Conservation (phyloP, 192 early-diverging fungal genomes). For the Hyaloraphidium curvatum region DNA sequence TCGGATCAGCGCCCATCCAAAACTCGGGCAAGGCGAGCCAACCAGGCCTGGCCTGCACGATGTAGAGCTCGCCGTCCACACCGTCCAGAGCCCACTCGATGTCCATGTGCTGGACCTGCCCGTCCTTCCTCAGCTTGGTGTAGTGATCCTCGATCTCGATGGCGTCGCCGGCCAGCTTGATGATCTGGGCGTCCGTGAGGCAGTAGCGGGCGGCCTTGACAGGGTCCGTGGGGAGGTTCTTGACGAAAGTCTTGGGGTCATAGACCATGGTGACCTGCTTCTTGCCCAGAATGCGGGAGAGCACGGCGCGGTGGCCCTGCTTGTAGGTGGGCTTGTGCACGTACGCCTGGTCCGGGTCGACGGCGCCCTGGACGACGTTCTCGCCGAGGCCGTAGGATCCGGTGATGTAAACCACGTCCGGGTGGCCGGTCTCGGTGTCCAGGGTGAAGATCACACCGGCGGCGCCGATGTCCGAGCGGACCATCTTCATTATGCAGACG, state of each 20-base stretch:
- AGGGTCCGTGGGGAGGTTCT: background rate
- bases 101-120: background rate
- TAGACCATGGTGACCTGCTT: constrained; percentile 2
- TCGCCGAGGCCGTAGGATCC: constrained; percentile 28
- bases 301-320: background rate
- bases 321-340: background rate
- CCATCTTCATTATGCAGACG: constrained; percentile 27
- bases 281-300: background rate
- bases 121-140: background rate
- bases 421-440: background rate
- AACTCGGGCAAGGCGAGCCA: background rate
- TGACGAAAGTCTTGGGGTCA: background rate
- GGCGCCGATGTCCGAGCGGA: constrained; percentile 8
- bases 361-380: constrained; percentile 24
- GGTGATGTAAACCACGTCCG: constrained; percentile 13
- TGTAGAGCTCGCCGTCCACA: background rate
- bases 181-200: background rate
- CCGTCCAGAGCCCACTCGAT: constrained; percentile 3
- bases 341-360: constrained; percentile 17
- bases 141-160: constrained; percentile 3
- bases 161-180: background rate
- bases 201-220: background rate
- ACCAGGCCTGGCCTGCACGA: background rate
- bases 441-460: constrained; percentile 6
- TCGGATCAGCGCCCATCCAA: background rate